phyloP scores from a whole-genome alignment of 768 basidiomycete genomes.

The Tricholoma terreum region DNA sequence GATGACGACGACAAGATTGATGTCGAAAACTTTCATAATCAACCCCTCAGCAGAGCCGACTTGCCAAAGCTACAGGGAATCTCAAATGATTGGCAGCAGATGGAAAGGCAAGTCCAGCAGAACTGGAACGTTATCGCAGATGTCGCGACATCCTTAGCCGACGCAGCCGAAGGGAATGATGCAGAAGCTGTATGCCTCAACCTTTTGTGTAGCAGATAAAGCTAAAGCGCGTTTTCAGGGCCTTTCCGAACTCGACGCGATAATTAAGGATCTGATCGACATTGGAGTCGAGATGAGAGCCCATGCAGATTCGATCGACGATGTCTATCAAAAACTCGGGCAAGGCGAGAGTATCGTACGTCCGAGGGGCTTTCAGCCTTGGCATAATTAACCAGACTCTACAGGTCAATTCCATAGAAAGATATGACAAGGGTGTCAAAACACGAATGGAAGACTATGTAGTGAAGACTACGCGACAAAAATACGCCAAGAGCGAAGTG shows the following conservation, averaged over 20 bases:
- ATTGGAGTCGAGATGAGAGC: constrained; percentile 56
- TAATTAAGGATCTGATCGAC: constrained; percentile 71
- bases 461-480: constrained; percentile 70
- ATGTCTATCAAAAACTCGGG: constrained; percentile 54
- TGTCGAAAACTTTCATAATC: constrained; percentile 58
- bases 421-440: constrained; percentile 49
- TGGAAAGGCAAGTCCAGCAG: constrained; percentile 47
- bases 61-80: constrained; percentile 53
- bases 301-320: constrained; percentile 52
- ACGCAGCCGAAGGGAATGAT: constrained; percentile 53
- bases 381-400: constrained; percentile 1
- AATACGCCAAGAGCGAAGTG: constrained; percentile 60
- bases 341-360: constrained; percentile 61
- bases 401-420: constrained; percentile 49
- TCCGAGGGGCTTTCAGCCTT: constrained; percentile 5
- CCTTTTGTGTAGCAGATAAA: not conserved
- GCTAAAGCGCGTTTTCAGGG: constrained; percentile 35
- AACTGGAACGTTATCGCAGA: constrained; percentile 47
- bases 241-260: constrained; percentile 55
- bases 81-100: constrained; percentile 57
- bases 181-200: constrained; percentile 44
- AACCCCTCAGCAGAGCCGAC: constrained; percentile 59
- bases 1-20: constrained; percentile 56
- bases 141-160: constrained; percentile 58
- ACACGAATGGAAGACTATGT: constrained; percentile 45